A percentile compares a stretch with the other conserved stretches of the same genome.
Evolutionary conservation across 2,329 filamentous ascomycete genomes (phyloP).

Genomic region (Teratosphaeria pseudoeucalypti): DNA sequence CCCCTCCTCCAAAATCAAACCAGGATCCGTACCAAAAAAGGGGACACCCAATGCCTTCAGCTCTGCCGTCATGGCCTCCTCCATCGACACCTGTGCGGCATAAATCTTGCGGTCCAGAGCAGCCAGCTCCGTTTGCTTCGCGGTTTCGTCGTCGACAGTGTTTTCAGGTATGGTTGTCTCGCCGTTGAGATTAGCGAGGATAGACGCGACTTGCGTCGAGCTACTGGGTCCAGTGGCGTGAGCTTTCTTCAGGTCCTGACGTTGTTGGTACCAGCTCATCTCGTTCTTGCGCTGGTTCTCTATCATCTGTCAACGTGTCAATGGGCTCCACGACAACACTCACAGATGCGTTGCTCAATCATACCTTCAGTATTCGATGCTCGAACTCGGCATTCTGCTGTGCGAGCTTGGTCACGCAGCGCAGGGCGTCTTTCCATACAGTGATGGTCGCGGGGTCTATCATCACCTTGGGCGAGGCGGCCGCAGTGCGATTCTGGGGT

Average conservation of each 20-base stretch:
- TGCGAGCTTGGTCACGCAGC: conserved; percentile 38
- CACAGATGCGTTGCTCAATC: conserved; percentile 3
- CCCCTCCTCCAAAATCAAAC: conserved; percentile 30
- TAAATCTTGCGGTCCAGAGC: conserved; percentile 55
- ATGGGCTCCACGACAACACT: conserved; percentile 8
- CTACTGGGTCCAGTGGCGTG: conserved; percentile 19
- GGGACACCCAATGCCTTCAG: conserved; percentile 49
- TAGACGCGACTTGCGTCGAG: conserved; percentile 20
- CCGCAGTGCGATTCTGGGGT: conserved; percentile 13
- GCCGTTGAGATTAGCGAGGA: conserved; percentile 18
- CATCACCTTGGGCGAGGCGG: conserved; percentile 13
- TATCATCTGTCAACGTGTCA: conserved; percentile 41
- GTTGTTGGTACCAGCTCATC: conserved; percentile 41
- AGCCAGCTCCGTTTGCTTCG: conserved; percentile 43
- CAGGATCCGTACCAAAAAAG: conserved; percentile 46
- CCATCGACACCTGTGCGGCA: conserved; percentile 49
- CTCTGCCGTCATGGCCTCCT: conserved; percentile 45
- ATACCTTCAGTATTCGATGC: conserved; percentile 30
- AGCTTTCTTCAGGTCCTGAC: conserved; percentile 24
- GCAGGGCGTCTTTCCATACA: conserved; percentile 37
- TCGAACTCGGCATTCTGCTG: conserved; percentile 34
- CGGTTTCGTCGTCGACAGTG: conserved; percentile 5
- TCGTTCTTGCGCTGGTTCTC: conserved; percentile 53
- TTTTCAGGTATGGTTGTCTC: not conserved
- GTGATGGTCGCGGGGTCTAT: conserved; percentile 40